Evolutionary conservation across 2,329 filamentous ascomycete species (phyloP).

Genomic region (Colletotrichum tabaci): DNA sequence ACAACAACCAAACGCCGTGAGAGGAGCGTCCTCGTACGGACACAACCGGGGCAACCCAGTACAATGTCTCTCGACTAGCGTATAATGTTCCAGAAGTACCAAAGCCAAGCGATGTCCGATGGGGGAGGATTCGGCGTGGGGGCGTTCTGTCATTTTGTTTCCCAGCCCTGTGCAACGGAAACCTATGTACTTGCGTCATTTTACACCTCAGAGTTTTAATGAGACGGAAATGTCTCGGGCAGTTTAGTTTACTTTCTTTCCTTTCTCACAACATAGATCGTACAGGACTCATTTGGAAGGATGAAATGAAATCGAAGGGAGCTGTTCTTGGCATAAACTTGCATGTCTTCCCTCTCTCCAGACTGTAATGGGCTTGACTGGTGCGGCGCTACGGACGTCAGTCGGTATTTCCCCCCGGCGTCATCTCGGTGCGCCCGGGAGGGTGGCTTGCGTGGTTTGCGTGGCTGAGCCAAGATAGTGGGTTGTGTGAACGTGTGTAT

Average conservation of each 20-base stretch:
- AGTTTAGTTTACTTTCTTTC: background rate
- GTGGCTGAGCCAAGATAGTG: background rate
- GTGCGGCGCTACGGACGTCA: conserved; percentile 17
- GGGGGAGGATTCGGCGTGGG: background rate
- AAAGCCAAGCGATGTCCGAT: background rate
- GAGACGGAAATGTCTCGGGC: background rate
- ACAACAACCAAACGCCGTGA: conserved; percentile 26
- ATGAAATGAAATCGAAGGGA: background rate
- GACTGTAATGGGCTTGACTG: background rate
- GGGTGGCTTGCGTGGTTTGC: background rate
- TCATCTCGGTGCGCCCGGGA: background rate
- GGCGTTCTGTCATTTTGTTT: background rate
- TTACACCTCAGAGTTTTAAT: background rate
- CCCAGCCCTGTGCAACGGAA: background rate
- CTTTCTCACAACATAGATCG: conserved; percentile 2
- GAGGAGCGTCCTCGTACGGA: too few species aligned
- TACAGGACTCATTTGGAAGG: background rate
- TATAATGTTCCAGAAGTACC: background rate
- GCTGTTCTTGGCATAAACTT: background rate
- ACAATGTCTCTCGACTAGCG: background rate
- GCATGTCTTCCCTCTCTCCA: background rate
- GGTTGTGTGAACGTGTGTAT: too few species aligned
- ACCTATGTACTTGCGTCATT: background rate
- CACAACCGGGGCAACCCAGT: background rate
- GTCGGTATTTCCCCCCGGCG: conserved; percentile 11